Percentiles rank a stretch among this genome's conserved stretches.
Conservation (phyloP, 257 asterid species). For the Solanum clarkiae region DNA sequence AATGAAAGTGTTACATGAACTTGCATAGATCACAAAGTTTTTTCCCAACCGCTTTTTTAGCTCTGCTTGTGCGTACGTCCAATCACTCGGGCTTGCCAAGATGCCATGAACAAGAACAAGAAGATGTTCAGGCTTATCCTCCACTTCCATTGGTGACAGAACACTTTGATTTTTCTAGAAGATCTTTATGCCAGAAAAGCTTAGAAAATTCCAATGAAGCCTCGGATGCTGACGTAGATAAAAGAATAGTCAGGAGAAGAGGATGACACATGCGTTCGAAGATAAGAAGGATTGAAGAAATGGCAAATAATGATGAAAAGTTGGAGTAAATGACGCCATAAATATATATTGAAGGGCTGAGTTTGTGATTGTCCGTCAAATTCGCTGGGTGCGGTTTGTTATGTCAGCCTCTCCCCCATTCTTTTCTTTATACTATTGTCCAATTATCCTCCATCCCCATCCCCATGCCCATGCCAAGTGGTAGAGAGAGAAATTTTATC, state of each 20-base stretch:
- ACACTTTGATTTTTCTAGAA: not conserved
- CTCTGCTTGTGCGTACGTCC: slow-evolving; percentile 80
- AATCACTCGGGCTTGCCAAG: slow-evolving; percentile 83
- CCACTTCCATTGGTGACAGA: slow-evolving; percentile 20
- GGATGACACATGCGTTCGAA: not conserved
- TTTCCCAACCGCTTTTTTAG: slow-evolving; percentile 67
- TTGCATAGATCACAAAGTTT: slow-evolving; percentile 58
- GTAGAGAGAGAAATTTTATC: no score
- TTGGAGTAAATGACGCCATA: not conserved
- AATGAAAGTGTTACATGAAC: slow-evolving; percentile 72
- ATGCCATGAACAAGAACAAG: slow-evolving; percentile 97
- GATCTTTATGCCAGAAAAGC: no score
- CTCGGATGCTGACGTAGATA: not conserved
- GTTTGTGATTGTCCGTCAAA: not conserved
- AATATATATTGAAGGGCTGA: not conserved
- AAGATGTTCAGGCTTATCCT: slow-evolving; percentile 80
- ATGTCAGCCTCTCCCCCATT: not conserved
- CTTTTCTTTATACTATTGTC: not conserved
- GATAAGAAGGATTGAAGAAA: not conserved
- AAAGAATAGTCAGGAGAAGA: not conserved
- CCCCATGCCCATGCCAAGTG: no score
- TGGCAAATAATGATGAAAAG: not conserved
- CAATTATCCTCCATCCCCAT: not conserved
- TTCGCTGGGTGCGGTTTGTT: not conserved
- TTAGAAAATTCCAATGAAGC: not conserved